A percentile compares a stretch with the other conserved stretches of the same genome.
Conservation (phyloP, 768 basidiomycete genomes). For the Pleurotus giganteus region DNA sequence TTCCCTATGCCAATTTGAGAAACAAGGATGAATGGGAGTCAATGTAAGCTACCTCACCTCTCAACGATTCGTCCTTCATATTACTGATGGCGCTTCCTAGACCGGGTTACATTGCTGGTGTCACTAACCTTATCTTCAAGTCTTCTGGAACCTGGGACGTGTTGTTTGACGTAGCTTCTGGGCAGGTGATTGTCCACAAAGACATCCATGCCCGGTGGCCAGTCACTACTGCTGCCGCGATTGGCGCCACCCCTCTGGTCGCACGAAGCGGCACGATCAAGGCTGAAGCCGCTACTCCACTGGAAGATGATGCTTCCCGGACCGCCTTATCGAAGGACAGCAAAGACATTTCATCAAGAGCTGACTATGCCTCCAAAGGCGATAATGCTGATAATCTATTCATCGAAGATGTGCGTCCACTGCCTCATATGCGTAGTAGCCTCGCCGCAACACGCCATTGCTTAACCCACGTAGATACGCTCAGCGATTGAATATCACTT, state of each 20-base stretch:
- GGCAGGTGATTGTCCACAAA: slow-evolving; percentile 83
- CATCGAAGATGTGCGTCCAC: slow-evolving; percentile 83
- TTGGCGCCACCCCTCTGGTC: slow-evolving; percentile 40
- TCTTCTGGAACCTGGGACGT: slow-evolving; percentile 88
- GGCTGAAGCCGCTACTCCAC: slow-evolving; percentile 58
- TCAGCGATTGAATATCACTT: slow-evolving; percentile 89
- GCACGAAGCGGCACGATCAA: slow-evolving; percentile 61
- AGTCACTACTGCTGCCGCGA: slow-evolving; percentile 33
- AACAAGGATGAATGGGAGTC: slow-evolving; percentile 89
- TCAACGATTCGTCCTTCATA: background rate
- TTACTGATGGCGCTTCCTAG: slow-evolving; percentile 33
- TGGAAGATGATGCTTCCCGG: slow-evolving; percentile 71
- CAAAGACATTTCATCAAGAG: slow-evolving; percentile 53
- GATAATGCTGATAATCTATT: slow-evolving; percentile 80
- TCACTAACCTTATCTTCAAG: slow-evolving; percentile 97
- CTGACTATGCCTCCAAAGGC: slow-evolving; percentile 52
- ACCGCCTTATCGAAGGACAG: slow-evolving; percentile 25
- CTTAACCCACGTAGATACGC: slow-evolving; percentile 55
- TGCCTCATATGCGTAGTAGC: background rate
- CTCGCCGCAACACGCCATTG: background rate
- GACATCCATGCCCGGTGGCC: slow-evolving; percentile 70
- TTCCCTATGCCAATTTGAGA: slow-evolving; percentile 91
- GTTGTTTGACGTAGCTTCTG: slow-evolving; percentile 86
- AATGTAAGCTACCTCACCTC: slow-evolving; percentile 51
- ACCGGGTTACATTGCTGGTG: slow-evolving; percentile 93